Base-by-base conservation (phyloP, 164 flowering plant species). In the Nymphaea thermarum region DNA sequence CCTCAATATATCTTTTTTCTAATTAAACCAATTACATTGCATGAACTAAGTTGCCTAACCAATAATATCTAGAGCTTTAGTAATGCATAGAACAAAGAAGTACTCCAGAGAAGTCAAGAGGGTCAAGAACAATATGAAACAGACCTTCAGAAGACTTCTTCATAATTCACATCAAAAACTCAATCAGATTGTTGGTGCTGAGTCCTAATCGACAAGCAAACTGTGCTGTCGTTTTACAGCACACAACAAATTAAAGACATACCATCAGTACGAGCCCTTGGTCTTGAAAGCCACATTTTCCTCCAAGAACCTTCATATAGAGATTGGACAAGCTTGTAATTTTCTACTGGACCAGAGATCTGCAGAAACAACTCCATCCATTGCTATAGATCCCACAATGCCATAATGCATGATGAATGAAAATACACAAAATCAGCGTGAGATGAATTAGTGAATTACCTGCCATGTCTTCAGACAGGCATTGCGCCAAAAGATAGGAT, bases 381-480 rank as follows among this genome's bases (percentile, higher is more conserved):
- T 65, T 68, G n/a, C 36, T 44, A 18, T 44, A 3, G 63, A 5
- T 62, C 64, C 8, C 64, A 62, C 7, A 25, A 25, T 25, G 36
- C 36, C 36, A 62, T 17, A 12, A 62, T 41, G 42, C 42, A 62
- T 10, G 17, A 41, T 17, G 36, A 10, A 17, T 17, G 10, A 41
- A 62, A 17, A 62, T n/a, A 17, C 64, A 62, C 18, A 62, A 62
- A 62, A 62, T 17, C 7, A 17, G n/a, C 42, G 15, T n/a, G 42
- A 7, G 10, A 62, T 62, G 64, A 62, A 17, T 2, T 43, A n/a
- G 18, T 2, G 65, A 3, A 7, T 67, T 66, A 93, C 97, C 96
- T 91, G 99, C 99, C 99, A 91, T 17, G 92, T 85, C 79, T 82
- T 91, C 66, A 94, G 73, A 82, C 98, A 94, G n/a, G 96, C 96